These are phyloP conservation scores for Ascochyta rabiei DNA, from an alignment of 2,329 filamentous ascomycete species.

Conservation along the genomic window DNA sequence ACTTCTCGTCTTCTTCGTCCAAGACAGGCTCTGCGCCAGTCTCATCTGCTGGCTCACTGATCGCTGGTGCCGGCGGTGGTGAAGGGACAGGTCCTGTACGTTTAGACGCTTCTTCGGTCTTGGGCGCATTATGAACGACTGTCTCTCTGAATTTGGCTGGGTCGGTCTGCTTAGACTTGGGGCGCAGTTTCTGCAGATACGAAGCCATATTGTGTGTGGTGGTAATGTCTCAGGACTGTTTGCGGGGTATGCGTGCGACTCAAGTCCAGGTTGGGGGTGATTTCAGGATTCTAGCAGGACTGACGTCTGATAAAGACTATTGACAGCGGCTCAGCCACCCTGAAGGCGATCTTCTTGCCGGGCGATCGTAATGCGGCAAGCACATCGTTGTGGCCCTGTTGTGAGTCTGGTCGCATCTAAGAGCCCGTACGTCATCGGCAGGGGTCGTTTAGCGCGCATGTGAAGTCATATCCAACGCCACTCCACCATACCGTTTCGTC, in stretches of 20 bases:
- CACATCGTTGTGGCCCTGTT: constrained; percentile 30
- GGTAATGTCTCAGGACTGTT: not conserved
- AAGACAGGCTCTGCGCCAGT: constrained; percentile 53
- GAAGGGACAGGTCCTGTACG: constrained; percentile 29
- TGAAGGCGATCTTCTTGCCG: constrained; percentile 21
- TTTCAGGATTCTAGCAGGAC: not conserved
- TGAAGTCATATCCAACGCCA: constrained; percentile 9
- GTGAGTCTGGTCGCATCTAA: constrained; percentile 23
- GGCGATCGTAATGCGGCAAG: constrained; percentile 23
- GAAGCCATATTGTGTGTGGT: constrained; percentile 31
- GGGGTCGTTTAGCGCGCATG: constrained; percentile 24
- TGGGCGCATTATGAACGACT: constrained; percentile 15
- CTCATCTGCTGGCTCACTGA: constrained; percentile 36
- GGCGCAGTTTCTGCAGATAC: constrained; percentile 43
- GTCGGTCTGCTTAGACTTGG: constrained; percentile 39
- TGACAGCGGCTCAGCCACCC: constrained; percentile 9
- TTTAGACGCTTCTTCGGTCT: constrained; percentile 24
- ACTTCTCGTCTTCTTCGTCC: constrained; percentile 67
- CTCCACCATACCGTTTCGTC: not conserved
- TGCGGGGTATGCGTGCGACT: constrained; percentile 7
- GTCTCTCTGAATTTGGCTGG: constrained; percentile 20
- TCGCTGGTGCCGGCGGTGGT: constrained; percentile 28
- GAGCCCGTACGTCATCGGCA: constrained; percentile 38
- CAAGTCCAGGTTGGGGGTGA: not conserved
- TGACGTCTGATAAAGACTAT: constrained; percentile 3